Percentiles rank a stretch among this genome's conserved stretches.
Conservation (phyloP, 495 filamentous ascomycete species). For the Endocarpon pusillum region DNA sequence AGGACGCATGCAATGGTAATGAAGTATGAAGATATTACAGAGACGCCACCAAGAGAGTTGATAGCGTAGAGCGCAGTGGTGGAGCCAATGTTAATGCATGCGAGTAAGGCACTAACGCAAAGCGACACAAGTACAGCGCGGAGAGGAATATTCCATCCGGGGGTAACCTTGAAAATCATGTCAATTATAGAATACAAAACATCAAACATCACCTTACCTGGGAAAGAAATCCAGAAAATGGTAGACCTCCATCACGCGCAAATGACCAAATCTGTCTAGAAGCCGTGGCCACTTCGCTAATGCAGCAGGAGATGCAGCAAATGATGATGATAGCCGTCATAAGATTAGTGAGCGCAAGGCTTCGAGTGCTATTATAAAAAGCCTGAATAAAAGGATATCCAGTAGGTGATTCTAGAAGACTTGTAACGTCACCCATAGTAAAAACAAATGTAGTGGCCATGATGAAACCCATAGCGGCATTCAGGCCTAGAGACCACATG, state of each 20-base stretch:
- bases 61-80: conserved; percentile 30
- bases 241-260: conserved; percentile 37
- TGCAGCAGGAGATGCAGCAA: conserved; percentile 16
- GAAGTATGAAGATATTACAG: conserved; percentile 31
- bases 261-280: conserved; percentile 42
- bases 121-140: conserved; percentile 32
- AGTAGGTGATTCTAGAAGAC: conserved; percentile 10
- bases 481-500: conserved; percentile 30
- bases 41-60: conserved; percentile 26
- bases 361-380: background rate
- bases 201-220: conserved; percentile 27
- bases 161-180: conserved; percentile 23
- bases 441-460: conserved; percentile 21
- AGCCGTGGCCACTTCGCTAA: conserved; percentile 25
- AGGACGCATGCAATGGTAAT: conserved; percentile 32
- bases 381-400: conserved; percentile 31
- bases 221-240: conserved; percentile 32
- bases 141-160: conserved; percentile 29
- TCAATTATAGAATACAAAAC: conserved; percentile 10
- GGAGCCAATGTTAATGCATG: conserved; percentile 38
- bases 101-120: conserved; percentile 25
- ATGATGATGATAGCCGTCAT: conserved; percentile 28
- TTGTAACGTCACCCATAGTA: conserved; percentile 20
- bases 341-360: conserved; percentile 7
- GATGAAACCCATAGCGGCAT: conserved; percentile 22